phyloP scores from a whole-genome alignment of 306 rosid species.

The Sicyos baderoa region DNA sequence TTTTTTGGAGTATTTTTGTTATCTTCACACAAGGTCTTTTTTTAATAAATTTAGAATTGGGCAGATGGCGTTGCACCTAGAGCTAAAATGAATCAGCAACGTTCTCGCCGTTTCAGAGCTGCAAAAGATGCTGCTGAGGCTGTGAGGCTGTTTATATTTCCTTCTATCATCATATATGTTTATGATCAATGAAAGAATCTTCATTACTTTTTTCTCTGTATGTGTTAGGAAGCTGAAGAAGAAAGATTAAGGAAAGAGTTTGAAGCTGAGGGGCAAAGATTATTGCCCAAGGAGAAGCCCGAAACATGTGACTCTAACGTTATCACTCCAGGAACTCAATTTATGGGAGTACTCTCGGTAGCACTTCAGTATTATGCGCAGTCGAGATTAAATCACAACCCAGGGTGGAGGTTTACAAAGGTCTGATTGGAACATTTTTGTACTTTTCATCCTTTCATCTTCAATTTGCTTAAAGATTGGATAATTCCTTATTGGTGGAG shows the following conservation, averaged over 20 bases:
- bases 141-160: conserved; percentile 34
- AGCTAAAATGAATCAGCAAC: conserved; percentile 99
- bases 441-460: conserved; percentile 21
- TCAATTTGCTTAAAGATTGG: conserved; percentile 28
- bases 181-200: neutral
- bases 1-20: conserved; percentile 4
- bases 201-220: conserved; percentile 1
- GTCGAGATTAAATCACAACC: conserved; percentile 65
- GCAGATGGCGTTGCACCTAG: conserved; percentile 97
- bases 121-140: conserved; percentile 97
- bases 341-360: conserved; percentile 77
- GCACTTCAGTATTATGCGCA: conserved; percentile 90
- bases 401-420: conserved; percentile 75
- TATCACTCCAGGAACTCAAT: conserved; percentile 91
- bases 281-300: conserved; percentile 50
- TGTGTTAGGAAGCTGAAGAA: conserved; percentile 82
- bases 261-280: conserved; percentile 46
- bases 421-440: conserved; percentile 37
- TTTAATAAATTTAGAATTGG: conserved; percentile 8
- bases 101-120: conserved; percentile 87
- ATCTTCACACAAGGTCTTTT: conserved; percentile 2
- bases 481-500: conserved; percentile 36
- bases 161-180: conserved; percentile 16
- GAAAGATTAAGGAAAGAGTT: conserved; percentile 69
- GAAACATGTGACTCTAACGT: conserved; percentile 86